Percentiles rank a stretch among this genome's conserved stretches.
These are phyloP conservation scores for Raphanus sativus DNA, from an alignment of 345 rosid genomes.

Conservation along the genomic window DNA sequence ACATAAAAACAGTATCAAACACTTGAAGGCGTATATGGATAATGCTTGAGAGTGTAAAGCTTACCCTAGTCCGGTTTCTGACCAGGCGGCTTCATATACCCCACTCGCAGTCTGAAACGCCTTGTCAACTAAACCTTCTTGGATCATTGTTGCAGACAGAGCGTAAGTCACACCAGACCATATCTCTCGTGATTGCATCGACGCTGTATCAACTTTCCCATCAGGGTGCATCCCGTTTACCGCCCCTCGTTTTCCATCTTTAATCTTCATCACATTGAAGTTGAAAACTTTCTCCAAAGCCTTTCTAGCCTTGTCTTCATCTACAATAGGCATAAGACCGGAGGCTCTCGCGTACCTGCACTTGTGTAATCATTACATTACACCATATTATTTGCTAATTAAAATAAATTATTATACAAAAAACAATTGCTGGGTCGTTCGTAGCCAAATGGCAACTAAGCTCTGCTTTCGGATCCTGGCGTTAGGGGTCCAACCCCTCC, in stretches of 20 bases:
- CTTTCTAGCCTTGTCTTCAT: conserved; percentile 58
- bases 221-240: conserved; percentile 93
- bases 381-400: conserved; percentile 2
- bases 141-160: conserved; percentile 87
- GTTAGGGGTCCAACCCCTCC: no score
- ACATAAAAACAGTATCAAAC: background rate
- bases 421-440: no score
- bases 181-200: conserved; percentile 89
- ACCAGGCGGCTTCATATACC: conserved; percentile 76
- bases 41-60: conserved; percentile 1
- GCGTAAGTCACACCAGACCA: conserved; percentile 97
- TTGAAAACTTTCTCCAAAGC: conserved; percentile 76
- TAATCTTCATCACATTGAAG: conserved; percentile 76
- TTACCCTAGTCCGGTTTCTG: conserved; percentile 82
- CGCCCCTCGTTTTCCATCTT: conserved; percentile 81
- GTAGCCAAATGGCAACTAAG: no score
- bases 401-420: no score
- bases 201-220: conserved; percentile 71
- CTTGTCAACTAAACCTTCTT: conserved; percentile 65
- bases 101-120: conserved; percentile 86
- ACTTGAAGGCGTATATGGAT: background rate
- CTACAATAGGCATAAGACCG: conserved; percentile 75
- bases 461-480: no score
- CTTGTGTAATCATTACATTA: background rate
- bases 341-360: conserved; percentile 85